These are phyloP conservation scores for Zarea fungicola DNA, from an alignment of 2,329 filamentous ascomycete genomes.

Conservation along the genomic window DNA sequence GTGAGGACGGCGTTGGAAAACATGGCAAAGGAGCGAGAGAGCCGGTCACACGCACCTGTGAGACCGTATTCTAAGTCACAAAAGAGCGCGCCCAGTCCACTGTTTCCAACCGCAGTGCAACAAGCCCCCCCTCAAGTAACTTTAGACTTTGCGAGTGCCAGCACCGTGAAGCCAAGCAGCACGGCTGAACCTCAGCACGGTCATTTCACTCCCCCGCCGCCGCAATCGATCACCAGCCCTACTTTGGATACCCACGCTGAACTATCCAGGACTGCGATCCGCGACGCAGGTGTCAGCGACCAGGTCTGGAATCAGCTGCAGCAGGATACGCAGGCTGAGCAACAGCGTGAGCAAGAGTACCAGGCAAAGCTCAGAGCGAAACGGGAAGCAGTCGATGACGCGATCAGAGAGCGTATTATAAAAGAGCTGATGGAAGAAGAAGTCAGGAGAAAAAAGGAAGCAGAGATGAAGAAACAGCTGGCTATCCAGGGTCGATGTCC, in stretches of 20 bases:
- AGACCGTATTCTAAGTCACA: too few species aligned
- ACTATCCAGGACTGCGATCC: constrained; percentile 17
- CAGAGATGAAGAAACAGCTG: constrained; percentile 43
- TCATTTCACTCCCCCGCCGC: too few species aligned
- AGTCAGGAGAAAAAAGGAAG: constrained; percentile 29
- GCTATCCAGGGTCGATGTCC: constrained; percentile 37
- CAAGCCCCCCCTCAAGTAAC: background rate
- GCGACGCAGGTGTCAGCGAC: constrained; percentile 56
- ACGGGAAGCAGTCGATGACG: constrained; percentile 24
- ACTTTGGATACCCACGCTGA: too few species aligned
- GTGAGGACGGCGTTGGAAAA: constrained; percentile 18
- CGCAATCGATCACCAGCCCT: too few species aligned
- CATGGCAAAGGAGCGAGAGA: constrained; percentile 20
- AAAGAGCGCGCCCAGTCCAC: too few species aligned
- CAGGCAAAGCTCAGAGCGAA: constrained; percentile 24
- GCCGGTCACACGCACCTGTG: constrained; percentile 4
- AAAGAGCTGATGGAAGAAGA: constrained; percentile 35
- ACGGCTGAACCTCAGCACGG: background rate
- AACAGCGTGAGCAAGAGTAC: constrained; percentile 33
- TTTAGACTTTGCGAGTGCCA: background rate
- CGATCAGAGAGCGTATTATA: constrained; percentile 28
- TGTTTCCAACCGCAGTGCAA: too few species aligned
- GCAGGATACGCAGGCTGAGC: constrained; percentile 37
- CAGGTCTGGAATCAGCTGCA: constrained; percentile 57
- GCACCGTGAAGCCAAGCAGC: background rate